A percentile compares a stretch with the other conserved stretches of the same genome.
Evolutionary conservation across 2,329 filamentous ascomycete species (phyloP).

Genomic region (Trichocomaceae sp.): DNA sequence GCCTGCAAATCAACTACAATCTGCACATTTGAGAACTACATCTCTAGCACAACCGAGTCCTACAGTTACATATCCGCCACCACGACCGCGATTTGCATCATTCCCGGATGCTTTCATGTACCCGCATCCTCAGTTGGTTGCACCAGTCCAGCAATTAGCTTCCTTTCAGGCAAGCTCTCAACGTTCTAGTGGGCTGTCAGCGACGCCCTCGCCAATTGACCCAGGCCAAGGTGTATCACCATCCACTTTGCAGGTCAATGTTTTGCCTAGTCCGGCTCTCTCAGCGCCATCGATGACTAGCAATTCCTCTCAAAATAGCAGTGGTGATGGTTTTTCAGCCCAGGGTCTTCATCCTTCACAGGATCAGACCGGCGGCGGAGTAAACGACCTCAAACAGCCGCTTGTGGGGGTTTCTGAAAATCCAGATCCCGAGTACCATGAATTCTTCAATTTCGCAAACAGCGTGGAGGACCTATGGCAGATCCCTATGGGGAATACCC

Average conservation of each 20-base stretch:
- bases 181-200: background rate
- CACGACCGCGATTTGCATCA: conserved; percentile 11
- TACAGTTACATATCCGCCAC: background rate
- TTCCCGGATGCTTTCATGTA: conserved; percentile 9
- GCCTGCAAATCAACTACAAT: conserved; percentile 1
- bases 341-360: background rate
- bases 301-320: conserved; percentile 3
- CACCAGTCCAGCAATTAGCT: background rate
- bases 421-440: conserved; percentile 8
- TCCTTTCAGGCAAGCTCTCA: conserved; percentile 2
- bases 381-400: background rate
- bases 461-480: conserved; percentile 12
- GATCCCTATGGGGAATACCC: conserved; percentile 4
- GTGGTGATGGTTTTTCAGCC: background rate
- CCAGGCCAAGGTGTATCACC: background rate
- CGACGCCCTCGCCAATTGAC: background rate
- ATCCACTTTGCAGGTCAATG: background rate
- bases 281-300: conserved; percentile 3
- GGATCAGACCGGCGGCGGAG: background rate
- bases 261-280: conserved; percentile 6
- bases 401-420: conserved; percentile 1
- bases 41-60: conserved; percentile 5
- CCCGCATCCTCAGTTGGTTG: background rate
- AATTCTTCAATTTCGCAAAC: conserved; percentile 8
- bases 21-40: conserved; percentile 2